Conservation (phyloP, 805 yeast genomes). For the Ogataea pini region DNA sequence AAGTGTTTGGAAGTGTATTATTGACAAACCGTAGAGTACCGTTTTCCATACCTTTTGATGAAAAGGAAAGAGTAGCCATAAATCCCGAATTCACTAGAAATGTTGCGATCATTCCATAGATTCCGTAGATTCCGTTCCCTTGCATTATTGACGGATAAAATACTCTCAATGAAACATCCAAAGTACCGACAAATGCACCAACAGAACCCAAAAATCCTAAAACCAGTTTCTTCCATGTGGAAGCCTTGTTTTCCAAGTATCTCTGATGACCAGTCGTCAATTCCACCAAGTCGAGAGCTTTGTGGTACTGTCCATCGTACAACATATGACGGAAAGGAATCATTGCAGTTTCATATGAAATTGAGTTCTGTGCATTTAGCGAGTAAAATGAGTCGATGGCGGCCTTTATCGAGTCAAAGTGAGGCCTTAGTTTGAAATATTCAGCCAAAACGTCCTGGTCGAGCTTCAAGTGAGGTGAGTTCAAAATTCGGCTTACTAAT, state of each 20-base stretch:
- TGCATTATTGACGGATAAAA: conserved; percentile 35
- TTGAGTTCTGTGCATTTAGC: conserved; percentile 22
- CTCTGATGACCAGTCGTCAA: conserved; percentile 58
- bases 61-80: conserved; percentile 43
- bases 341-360: conserved; percentile 46
- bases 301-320: conserved; percentile 55
- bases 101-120: conserved; percentile 49
- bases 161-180: conserved; percentile 48
- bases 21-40: conserved; percentile 62
- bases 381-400: conserved; percentile 30
- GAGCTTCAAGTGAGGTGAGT: conserved; percentile 21
- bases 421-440: conserved; percentile 30
- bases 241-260: conserved; percentile 42
- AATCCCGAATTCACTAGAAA: conserved; percentile 50
- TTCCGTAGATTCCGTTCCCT: conserved; percentile 42
- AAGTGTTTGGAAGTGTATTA: conserved; percentile 63
- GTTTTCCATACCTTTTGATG: conserved; percentile 49
- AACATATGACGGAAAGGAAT: conserved; percentile 65
- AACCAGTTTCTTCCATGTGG: conserved; percentile 32
- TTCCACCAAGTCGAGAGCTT: conserved; percentile 60
- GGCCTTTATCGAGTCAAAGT: conserved; percentile 24
- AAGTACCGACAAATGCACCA: conserved; percentile 41
- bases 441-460: conserved; percentile 22
- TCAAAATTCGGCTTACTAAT: conserved; percentile 20
- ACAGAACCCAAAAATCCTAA: conserved; percentile 45